Conservation (phyloP, 495 filamentous ascomycete genomes). For the Daldinia loculata region DNA sequence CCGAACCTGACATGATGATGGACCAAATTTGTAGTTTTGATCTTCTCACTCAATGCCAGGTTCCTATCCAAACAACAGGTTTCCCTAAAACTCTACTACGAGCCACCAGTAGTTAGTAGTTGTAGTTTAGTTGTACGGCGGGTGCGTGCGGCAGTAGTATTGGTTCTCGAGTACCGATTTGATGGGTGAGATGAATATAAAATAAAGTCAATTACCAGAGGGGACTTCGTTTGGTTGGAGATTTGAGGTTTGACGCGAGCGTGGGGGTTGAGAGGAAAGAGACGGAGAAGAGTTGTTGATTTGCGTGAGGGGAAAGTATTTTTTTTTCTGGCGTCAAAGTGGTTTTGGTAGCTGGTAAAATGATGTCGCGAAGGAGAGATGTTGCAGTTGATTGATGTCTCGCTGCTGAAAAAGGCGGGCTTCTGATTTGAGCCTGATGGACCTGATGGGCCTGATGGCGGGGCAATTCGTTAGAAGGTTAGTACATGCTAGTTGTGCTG, state of each 20-base stretch:
- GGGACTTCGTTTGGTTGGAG: conserved; percentile 36
- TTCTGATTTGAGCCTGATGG: conserved; percentile 35
- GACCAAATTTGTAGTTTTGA: conserved; percentile 32
- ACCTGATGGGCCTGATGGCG: conserved; percentile 10
- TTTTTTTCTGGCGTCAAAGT: conserved; percentile 39
- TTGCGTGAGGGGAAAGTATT: conserved; percentile 44
- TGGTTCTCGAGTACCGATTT: background rate
- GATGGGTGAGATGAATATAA: conserved; percentile 5
- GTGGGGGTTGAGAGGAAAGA: conserved; percentile 33
- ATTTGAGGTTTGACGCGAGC: conserved; percentile 39
- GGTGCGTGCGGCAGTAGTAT: background rate
- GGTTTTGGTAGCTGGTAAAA: conserved; percentile 37
- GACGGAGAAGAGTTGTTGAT: conserved; percentile 32
- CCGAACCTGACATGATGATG: conserved; percentile 48
- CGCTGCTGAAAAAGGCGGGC: conserved; percentile 40
- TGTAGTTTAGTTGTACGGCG: too few relatives aligned
- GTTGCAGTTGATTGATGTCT: conserved; percentile 32
- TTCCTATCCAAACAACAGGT: conserved; percentile 38
- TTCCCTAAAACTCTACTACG: conserved; percentile 24
- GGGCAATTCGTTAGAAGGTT: conserved; percentile 14
- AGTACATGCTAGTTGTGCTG: background rate
- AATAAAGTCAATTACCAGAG: conserved; percentile 24
- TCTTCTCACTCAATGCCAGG: conserved; percentile 41
- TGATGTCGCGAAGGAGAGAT: conserved; percentile 33
- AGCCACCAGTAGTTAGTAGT: conserved; percentile 21